Evolutionary conservation across 495 filamentous ascomycete species (phyloP).

Genomic region (Lasiosphaeria hispida): DNA sequence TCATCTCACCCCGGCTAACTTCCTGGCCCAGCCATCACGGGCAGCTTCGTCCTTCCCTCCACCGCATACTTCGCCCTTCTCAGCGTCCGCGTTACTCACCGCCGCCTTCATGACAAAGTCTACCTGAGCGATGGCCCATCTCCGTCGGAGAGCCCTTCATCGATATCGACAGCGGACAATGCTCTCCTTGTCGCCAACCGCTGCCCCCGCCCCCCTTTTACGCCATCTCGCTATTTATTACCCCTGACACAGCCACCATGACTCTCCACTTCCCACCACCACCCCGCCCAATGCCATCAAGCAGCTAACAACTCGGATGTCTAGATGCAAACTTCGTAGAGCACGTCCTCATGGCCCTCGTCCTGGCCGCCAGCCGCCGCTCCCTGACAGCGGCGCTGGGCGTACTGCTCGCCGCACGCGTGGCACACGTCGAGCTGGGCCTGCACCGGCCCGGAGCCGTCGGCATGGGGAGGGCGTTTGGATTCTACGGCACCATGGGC

Average conservation of each 20-base stretch:
- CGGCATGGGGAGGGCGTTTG: slow-evolving; percentile 35
- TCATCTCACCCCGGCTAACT: background rate
- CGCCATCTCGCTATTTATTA: too few species aligned
- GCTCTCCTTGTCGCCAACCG: slow-evolving; percentile 12
- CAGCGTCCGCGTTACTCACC: slow-evolving; percentile 38
- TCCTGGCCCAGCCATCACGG: slow-evolving; percentile 37
- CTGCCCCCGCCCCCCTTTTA: slow-evolving; percentile 11
- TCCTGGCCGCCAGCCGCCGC: slow-evolving; percentile 29
- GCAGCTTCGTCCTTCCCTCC: slow-evolving; percentile 45
- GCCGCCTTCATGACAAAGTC: slow-evolving; percentile 34
- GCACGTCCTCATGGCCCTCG: slow-evolving; percentile 36
- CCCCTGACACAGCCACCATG: slow-evolving; percentile 15
- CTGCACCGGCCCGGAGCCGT: slow-evolving; percentile 26
- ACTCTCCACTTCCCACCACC: slow-evolving; percentile 12
- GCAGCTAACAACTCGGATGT: slow-evolving; percentile 14
- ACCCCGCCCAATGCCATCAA: slow-evolving; percentile 23
- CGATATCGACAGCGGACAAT: too few species aligned
- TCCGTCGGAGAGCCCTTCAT: background rate
- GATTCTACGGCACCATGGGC: slow-evolving; percentile 39
- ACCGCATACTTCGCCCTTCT: slow-evolving; percentile 44
- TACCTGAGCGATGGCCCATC: slow-evolving; percentile 25
- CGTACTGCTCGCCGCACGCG: slow-evolving; percentile 34
- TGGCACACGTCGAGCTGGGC: slow-evolving; percentile 42
- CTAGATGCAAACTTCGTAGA: slow-evolving; percentile 44
- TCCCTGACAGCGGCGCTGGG: slow-evolving; percentile 35